phyloP scores from a whole-genome alignment of 306 rosid genomes.

The Rosa lucieae region DNA sequence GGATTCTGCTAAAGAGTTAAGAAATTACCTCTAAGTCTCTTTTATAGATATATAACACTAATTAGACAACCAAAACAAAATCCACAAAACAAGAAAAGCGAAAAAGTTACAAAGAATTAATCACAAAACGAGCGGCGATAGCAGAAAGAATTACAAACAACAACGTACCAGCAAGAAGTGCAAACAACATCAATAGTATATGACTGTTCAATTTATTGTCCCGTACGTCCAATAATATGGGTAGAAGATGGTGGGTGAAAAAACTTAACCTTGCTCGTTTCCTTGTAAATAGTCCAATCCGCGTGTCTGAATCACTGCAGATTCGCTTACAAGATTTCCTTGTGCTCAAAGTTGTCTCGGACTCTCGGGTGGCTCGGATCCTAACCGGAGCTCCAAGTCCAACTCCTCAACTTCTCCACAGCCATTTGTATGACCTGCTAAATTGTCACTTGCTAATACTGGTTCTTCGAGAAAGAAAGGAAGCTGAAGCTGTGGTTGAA shows the following conservation, averaged over 20 bases:
- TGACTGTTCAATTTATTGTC: no score
- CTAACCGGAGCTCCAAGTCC: slow-evolving; percentile 68
- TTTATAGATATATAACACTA: no score
- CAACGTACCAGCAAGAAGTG: no score
- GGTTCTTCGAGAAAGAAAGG: slow-evolving; percentile 31
- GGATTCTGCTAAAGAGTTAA: no score
- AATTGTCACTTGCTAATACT: neutral
- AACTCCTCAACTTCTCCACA: slow-evolving; percentile 23
- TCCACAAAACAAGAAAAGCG: no score
- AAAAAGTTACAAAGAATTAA: neutral
- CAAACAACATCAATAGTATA: no score
- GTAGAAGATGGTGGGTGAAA: slow-evolving; percentile 1
- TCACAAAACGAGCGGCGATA: neutral
- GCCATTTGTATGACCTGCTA: neutral
- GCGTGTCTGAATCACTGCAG: neutral
- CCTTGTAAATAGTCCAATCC: neutral
- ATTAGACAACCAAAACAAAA: no score
- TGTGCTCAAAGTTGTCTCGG: slow-evolving; percentile 35
- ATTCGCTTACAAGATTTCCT: slow-evolving; percentile 37
- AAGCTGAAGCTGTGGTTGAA: slow-evolving; percentile 25
- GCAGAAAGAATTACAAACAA: no score
- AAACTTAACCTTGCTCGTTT: slow-evolving; percentile 34
- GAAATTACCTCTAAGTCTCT: no score
- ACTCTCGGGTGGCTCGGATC: slow-evolving; percentile 30
- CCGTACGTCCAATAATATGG: neutral